Evolutionary conservation across 768 basidiomycete species (phyloP), one percentile per base, ranked within the genome.

Genomic region (Hortiboletus campestris): DNA sequence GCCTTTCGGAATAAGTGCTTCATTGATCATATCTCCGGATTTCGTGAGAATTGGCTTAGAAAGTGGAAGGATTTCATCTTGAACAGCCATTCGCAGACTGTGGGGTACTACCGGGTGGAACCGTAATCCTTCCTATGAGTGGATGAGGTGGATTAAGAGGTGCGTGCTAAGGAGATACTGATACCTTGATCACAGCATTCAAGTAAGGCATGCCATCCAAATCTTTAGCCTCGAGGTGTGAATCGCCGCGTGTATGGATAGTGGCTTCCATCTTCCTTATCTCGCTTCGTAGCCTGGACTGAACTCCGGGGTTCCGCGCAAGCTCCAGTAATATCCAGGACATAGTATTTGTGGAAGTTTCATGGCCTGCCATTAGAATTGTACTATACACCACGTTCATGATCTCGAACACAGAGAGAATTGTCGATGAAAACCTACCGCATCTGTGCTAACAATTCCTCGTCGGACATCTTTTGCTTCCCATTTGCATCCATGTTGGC

Each of bases 291-390:
- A 92, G 78, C 49, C 75, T 78, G 2, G 70, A 70, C 64, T 91
- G 89, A 13, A 82, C 68, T 17, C 80, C 73, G 0, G 80, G 83
- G 56, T 84, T 70, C 32, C 74, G 76, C 1, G 84, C 78, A 12
- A 91, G 75, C 59, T 85, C 83, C 48, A 84, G 74, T 2, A 90
- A 68, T 4, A 79, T 77, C 84, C 84, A 90, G 47, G 77, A 71
- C 22, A 82, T 54, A 2, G 78, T 76, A 36, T 75, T 81, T 2
- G 84, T 75, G 32, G 80, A 84, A 4, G 84, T 86, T 66, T 88
- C 86, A 66, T 88, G 80, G 3, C 76, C 78, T 44, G 76, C 76
- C 4, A 81, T 56, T 4, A 80, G 64, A 17, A 80, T 72, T 16
- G 76, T 78, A 17, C 78, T 78, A n/a, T 12, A n/a, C 22, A n/a